Evolutionary conservation across 192 early-diverging fungal species (phyloP), one percentile per base, ranked within the genome.

Genomic region (Coemansia sp.): DNA sequence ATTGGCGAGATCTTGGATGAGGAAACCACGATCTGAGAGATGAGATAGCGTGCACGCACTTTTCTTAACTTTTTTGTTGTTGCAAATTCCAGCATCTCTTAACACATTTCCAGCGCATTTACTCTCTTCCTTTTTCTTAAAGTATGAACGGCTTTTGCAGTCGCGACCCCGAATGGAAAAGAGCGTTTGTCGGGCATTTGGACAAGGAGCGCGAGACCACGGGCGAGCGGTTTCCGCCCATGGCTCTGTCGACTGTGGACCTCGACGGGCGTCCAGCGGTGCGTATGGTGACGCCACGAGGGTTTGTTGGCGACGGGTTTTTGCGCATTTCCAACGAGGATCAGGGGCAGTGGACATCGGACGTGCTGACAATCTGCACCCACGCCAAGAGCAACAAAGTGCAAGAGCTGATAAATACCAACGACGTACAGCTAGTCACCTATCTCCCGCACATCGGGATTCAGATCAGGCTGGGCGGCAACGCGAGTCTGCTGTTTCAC

Each of bases 311-410:
- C 54, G 76, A 79, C 60, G 63, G 63, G 34, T 72, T 72, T 32
- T 55, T 79, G 32, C 57, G 60, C 35, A 65, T 72, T 17, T 61
- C 62, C 11, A n/a, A 43, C 15, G 34, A 64, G 5, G 76, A 79
- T 37, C 11, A 42, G 0, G 76, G 70, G 7, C 70, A 79, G 27
- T 79, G 76, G 76, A 41, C 76, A 7, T 79, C 76, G 12, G 76
- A 72, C 53, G 59, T 79, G 18, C 43, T 79, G 50, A 72, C 76
- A 8, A 59, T 79, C 39, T 79, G 76, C 58, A 79, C 76, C 1
- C 76, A 79, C 29, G 69, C 76, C 2, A 60, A 72, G 37, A 79
- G 76, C 66, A 68, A 62, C 67, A 79, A 79, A 35, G 70, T 79
- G n/a, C 63, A 46, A 14, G 76, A 79, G 19, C 66, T 79, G 10